These are phyloP conservation scores for Glycine soja DNA, from an alignment of 306 rosid genomes.

Conservation along the genomic window DNA sequence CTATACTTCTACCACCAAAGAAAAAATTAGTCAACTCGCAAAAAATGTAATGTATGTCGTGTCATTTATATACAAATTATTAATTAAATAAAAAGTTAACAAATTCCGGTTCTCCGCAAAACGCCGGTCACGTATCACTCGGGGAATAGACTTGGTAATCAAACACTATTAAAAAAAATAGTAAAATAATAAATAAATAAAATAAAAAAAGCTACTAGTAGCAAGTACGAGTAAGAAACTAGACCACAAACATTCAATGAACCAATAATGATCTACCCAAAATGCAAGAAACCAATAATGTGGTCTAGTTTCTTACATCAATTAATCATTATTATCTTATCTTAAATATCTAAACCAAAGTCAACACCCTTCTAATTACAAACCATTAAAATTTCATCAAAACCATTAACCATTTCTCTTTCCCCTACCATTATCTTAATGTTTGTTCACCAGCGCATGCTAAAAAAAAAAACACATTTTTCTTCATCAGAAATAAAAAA, in stretches of 20 bases:
- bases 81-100: not conserved
- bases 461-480: not conserved
- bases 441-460: not conserved
- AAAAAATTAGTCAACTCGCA: not conserved
- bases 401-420: not conserved
- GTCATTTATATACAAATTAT: not conserved
- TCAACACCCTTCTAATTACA: slow-evolving; percentile 36
- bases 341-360: slow-evolving; percentile 23
- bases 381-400: not conserved
- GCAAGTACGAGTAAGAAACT: not conserved
- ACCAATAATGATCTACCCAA: slow-evolving; percentile 4
- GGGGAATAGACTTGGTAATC: not conserved
- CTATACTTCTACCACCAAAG: too few species aligned
- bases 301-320: too few species aligned
- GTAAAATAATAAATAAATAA: not conserved
- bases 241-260: slow-evolving; percentile 3
- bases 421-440: not conserved
- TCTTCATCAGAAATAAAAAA: not conserved
- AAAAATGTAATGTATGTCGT: not conserved
- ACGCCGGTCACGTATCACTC: not conserved
- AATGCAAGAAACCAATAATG: slow-evolving; percentile 26
- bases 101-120: not conserved
- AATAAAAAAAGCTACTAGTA: not conserved
- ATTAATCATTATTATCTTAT: slow-evolving; percentile 48
- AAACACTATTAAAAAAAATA: not conserved